phyloP scores from a whole-genome alignment of 371 early-diverging fungal genomes.

The Mucor ambiguus region DNA sequence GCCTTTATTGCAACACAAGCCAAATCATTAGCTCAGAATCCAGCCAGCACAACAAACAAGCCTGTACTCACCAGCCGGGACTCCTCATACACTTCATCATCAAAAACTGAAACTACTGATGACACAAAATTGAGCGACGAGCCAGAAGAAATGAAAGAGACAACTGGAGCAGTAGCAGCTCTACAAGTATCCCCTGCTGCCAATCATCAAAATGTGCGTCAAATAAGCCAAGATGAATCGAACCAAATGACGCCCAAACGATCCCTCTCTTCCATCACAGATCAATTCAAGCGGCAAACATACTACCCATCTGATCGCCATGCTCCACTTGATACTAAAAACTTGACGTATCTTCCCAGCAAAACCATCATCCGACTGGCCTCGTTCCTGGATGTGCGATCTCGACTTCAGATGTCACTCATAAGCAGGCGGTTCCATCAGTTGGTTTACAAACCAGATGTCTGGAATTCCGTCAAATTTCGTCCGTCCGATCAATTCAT shows the following conservation, averaged over 20 bases:
- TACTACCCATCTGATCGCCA: neutral
- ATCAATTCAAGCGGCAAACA: conserved; percentile 23
- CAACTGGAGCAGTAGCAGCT: neutral
- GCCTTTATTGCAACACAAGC: conserved; percentile 33
- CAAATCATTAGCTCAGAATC: neutral
- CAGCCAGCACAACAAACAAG: neutral
- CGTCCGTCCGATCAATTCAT: conserved; percentile 1
- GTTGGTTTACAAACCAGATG: conserved; percentile 18
- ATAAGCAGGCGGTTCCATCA: conserved; percentile 13
- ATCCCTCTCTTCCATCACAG: conserved; percentile 30
- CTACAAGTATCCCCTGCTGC: neutral
- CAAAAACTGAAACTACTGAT: neutral
- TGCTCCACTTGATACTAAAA: neutral
- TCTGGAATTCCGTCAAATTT: conserved; percentile 28
- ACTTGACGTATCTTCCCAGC: conserved; percentile 14
- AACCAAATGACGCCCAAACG: conserved; percentile 26
- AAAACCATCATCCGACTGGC: conserved; percentile 7
- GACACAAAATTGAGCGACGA: neutral
- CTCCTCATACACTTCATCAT: neutral
- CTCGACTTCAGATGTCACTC: conserved; percentile 23
- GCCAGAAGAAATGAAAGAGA: neutral
- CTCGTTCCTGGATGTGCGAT: conserved; percentile 24
- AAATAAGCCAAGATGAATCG: conserved; percentile 25
- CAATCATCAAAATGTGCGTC: conserved; percentile 17
- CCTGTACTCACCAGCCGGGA: neutral